Base-by-base conservation (phyloP, 2,329 filamentous ascomycete genomes). In the Nemania sp. region DNA sequence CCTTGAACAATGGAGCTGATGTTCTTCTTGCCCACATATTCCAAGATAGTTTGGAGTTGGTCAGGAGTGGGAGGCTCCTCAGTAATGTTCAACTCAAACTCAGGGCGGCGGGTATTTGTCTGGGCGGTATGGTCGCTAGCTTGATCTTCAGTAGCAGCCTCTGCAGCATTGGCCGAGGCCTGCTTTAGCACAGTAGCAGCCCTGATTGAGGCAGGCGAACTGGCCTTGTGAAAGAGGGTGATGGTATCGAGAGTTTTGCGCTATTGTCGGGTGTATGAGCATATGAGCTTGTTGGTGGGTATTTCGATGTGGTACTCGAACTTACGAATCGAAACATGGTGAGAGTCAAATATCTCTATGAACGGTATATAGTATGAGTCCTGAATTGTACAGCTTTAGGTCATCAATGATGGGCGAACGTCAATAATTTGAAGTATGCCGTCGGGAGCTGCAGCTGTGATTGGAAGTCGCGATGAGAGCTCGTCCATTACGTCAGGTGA, bases 221-320 rank as follows among this genome's bases (percentile, higher is more conserved):
- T 81, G 53, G 93, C 83, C 73, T 90, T 89, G 82, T 97, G 92
- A 80, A 97, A 99, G 78, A 99, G 86, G 57, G 93, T 97, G 70
- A 97, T 84, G 63, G 96, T 90, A 78, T 97, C 92, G 73, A 90
- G 82, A 62, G 88, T 82, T 80, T 91, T 92, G 75, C 80, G 83
- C 88, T 91, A 67, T 48, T 12, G 11, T 37, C 3, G 17, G 15
- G 7, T 31, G 19, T 11, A 30, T 62, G 22, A 61, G 48, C n/a
- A 28, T 37, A 15, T 26, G 12, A 24, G 5, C 5, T 41, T 20
- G 11, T 41, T 23, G 9, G 6, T 23, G 19, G 11, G n/a, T 22
- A n/a, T n/a, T 9, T 14, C 20, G 23, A 37, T 47, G 8, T 23
- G 8, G 4, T 12, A 11, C 6, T 2, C 24, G 1, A 26, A 61